These are phyloP conservation scores for Erodium trifolium DNA, from an alignment of 441 rosid species.

Conservation along the genomic window DNA sequence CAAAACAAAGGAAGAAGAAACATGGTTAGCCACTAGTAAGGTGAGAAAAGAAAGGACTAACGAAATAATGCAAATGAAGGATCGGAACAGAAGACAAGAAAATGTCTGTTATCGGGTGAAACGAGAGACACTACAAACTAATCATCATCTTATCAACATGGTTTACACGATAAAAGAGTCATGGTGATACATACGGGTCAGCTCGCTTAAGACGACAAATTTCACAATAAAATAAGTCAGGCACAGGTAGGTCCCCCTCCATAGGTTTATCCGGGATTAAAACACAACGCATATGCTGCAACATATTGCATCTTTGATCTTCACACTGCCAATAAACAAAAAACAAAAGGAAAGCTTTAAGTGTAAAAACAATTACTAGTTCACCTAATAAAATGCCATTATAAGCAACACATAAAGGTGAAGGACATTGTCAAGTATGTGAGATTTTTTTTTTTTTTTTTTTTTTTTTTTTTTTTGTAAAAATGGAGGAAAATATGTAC, in stretches of 20 bases:
- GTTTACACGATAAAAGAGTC: not conserved
- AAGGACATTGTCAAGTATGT: not conserved
- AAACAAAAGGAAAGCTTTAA: slow-evolving; percentile 8
- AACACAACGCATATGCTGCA: slow-evolving; percentile 89
- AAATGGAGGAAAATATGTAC: not conserved
- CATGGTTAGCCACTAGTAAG: not conserved
- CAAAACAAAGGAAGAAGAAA: slow-evolving; percentile 3
- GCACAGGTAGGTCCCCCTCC: slow-evolving; percentile 54
- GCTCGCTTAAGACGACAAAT: slow-evolving; percentile 84
- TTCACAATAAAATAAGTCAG: slow-evolving; percentile 81
- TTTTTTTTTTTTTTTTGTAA: not conserved
- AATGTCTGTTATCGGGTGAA: not conserved
- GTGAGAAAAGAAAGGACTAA: not conserved
- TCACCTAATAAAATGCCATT: not conserved
- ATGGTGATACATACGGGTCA: slow-evolving; percentile 66
- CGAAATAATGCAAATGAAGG: not conserved
- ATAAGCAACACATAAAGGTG: not conserved
- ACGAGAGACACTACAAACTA: not conserved
- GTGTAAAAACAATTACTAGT: not conserved
- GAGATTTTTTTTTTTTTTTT: not conserved
- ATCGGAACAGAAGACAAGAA: not conserved
- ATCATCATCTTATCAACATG: not conserved
- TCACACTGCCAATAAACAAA: slow-evolving; percentile 53
- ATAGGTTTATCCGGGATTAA: slow-evolving; percentile 61
- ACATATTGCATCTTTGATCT: slow-evolving; percentile 59